These are phyloP conservation scores for Rosellinia necatrix DNA, from an alignment of 2,329 filamentous ascomycete genomes.

Conservation along the genomic window DNA sequence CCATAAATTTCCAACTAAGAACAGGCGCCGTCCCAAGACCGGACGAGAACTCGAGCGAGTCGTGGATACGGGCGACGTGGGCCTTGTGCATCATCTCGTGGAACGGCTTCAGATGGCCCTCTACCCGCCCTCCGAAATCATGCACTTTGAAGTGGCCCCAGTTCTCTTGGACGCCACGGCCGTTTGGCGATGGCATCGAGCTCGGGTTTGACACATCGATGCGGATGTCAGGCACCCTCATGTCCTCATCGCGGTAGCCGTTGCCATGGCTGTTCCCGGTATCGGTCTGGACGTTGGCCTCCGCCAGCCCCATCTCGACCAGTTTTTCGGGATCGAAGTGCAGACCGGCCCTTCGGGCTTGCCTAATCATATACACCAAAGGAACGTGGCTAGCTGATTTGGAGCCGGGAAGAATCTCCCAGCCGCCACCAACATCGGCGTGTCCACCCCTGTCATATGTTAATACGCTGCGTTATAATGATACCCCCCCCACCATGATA, in stretches of 20 bases:
- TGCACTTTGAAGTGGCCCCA: conserved; percentile 27
- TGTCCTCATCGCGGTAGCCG: conserved; percentile 1
- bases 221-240: conserved; percentile 42
- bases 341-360: conserved; percentile 68
- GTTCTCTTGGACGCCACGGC: conserved; percentile 7
- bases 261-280: not conserved
- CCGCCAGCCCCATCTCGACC: conserved; percentile 66
- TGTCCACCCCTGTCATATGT: conserved; percentile 61
- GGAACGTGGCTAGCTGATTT: conserved; percentile 72
- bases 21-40: conserved; percentile 63
- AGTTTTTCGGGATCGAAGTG: conserved; percentile 72
- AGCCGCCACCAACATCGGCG: conserved; percentile 78
- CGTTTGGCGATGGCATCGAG: conserved; percentile 3
- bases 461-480: not conserved
- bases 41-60: conserved; percentile 68
- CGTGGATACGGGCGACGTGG: conserved; percentile 64
- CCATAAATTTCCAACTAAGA: conserved; percentile 74
- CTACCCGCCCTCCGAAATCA: conserved; percentile 20
- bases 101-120: conserved; percentile 48
- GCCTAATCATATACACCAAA: conserved; percentile 71
- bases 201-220: conserved; percentile 41
- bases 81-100: conserved; percentile 63
- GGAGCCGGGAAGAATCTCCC: conserved; percentile 60
- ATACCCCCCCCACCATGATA: not conserved
- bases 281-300: conserved; percentile 36